phyloP scores from a whole-genome alignment of 2,329 filamentous ascomycete species.

The Neonectria sp. region DNA sequence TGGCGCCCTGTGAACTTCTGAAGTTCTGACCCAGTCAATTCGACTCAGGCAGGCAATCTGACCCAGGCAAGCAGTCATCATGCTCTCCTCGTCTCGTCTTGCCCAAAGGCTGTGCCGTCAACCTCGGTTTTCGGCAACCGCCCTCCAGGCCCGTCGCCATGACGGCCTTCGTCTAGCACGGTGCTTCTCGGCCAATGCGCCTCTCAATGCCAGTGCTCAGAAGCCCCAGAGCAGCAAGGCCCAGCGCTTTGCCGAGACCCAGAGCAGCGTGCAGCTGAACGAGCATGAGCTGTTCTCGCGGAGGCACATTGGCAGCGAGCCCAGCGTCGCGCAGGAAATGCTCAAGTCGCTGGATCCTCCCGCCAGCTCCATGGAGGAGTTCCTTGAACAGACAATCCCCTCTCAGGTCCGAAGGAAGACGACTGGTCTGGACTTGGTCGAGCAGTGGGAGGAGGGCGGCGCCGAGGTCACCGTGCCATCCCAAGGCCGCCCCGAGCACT shows the following conservation, averaged over 20 bases:
- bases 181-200: conserved; percentile 35
- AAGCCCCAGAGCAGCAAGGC: conserved; percentile 28
- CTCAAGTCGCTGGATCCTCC: conserved; percentile 84
- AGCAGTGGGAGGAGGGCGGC: conserved; percentile 47
- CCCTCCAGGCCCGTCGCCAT: conserved; percentile 39
- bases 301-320: conserved; percentile 88
- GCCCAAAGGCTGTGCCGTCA: conserved; percentile 47
- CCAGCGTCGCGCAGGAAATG: conserved; percentile 80
- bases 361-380: conserved; percentile 81
- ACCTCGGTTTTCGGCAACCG: conserved; percentile 37
- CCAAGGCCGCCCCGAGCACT: conserved; percentile 48
- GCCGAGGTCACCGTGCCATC: conserved; percentile 41
- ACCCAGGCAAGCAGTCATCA: conserved; percentile 35
- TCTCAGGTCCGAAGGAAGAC: conserved; percentile 70
- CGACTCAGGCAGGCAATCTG: background rate
- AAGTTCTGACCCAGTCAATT: background rate
- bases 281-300: conserved; percentile 72
- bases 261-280: conserved; percentile 37
- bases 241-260: conserved; percentile 40
- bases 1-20: conserved; percentile 3
- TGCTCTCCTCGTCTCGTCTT: conserved; percentile 47
- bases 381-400: conserved; percentile 87
- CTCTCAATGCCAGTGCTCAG: conserved; percentile 12
- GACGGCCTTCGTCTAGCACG: conserved; percentile 32
- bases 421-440: conserved; percentile 46